These are phyloP conservation scores for Skeletonema grethae DNA, from an alignment of 108 stramenopile genomes.

Conservation along the genomic window DNA sequence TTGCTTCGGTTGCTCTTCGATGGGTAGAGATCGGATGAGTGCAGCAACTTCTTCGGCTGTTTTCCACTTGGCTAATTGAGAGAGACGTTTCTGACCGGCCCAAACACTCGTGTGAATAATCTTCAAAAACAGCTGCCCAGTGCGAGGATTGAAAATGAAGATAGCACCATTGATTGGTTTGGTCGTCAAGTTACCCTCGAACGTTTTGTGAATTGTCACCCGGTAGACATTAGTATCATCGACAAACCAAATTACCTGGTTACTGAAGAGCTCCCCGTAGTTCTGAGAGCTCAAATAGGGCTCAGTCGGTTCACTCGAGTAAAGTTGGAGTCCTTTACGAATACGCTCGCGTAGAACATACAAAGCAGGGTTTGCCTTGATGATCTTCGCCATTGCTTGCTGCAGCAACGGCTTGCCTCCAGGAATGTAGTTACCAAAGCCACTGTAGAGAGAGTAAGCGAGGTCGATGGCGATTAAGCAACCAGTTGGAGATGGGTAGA, in stretches of 20 bases:
- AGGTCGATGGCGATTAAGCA: constrained; percentile 96
- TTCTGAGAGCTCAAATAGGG: constrained; percentile 98
- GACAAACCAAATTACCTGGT: constrained; percentile 99
- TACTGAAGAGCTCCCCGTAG: constrained; percentile 98
- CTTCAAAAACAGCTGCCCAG: constrained; percentile 98
- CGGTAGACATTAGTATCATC: constrained; percentile 99
- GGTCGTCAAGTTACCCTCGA: constrained; percentile 98
- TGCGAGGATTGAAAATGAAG: constrained; percentile 99
- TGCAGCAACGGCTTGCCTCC: constrained; percentile 98
- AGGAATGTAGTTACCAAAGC: constrained; percentile 97
- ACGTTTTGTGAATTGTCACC: constrained; percentile 99
- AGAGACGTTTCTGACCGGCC: constrained; percentile 99
- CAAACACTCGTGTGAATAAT: constrained; percentile 99
- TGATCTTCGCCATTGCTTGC: constrained; percentile 99
- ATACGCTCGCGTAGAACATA: constrained; percentile 99
- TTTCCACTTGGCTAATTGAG: constrained; percentile 99
- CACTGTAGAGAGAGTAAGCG: constrained; percentile 97
- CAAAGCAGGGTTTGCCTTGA: constrained; percentile 99
- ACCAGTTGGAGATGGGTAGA: constrained; percentile 99
- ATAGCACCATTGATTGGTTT: constrained; percentile 99
- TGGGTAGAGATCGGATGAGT: constrained; percentile 96
- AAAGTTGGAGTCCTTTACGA: constrained; percentile 98
- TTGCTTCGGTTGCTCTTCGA: constrained; percentile 99
- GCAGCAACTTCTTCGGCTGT: constrained; percentile 99
- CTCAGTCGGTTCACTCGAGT: constrained; percentile 99